Evolutionary conservation across 768 basidiomycete species (phyloP), one percentile per base, ranked within the genome.

Genomic region (Phanerochaete sordida): DNA sequence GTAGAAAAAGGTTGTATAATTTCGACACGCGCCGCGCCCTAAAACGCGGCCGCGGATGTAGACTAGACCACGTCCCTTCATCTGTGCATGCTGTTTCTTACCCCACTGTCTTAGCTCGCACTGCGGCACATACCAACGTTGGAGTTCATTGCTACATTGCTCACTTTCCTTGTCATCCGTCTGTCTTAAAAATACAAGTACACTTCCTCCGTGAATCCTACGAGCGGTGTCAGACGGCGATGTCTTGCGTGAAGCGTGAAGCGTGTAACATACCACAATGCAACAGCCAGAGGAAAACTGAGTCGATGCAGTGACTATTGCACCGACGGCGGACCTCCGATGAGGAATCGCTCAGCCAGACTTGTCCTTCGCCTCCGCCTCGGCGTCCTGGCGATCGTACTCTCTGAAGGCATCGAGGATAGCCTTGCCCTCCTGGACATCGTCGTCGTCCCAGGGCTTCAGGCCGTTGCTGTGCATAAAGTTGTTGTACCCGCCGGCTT

Each of bases 381-480:
- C 48, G n/a, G n/a, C n/a, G n/a, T n/a, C 9, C 48, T 24, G 48
- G 24, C 48, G 50, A 21, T 51, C 50, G 3, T 51, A 28, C 50
- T 51, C 50, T 5, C 50, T 7, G 50, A 67, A 58, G 1, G 30
- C 54, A 12, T 57, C 35, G n/a, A 68, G 7, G 31, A 70, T 67
- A 2, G 53, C 60, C 37, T 64, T 63, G 1, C 45, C 69, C 56
- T 70, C 63, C 28, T 60, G 48, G 13, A 60, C 37, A 46, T 64
- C 66, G 59, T 56, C 64, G 3, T 26, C 9, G 37, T 67, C 46
- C 30, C n/a, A 64, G 21, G 64, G 45, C 57, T 70, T 70, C 59
- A 70, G 35, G 1, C 66, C 66, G 33, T 64, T 60, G 26, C 58
- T 64, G 11, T 33, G 23, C 65, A 65, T 65, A 45, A 70, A 67